These are phyloP conservation scores for Gautieria morchelliformis DNA, from an alignment of 768 basidiomycete genomes.

Conservation along the genomic window DNA sequence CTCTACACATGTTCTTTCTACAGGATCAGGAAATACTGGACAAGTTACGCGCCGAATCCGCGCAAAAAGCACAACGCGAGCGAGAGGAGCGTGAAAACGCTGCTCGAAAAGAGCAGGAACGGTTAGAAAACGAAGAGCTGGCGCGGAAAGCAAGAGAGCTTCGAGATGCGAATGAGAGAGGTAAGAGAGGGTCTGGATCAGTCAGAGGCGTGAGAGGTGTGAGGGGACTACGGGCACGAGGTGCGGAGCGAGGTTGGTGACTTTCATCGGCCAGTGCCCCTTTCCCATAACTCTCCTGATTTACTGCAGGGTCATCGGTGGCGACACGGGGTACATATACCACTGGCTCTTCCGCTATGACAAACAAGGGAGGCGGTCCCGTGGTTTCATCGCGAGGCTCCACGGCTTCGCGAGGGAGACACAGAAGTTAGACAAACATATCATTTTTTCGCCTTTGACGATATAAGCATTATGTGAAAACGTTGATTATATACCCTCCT, in stretches of 20 bases:
- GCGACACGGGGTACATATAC: not conserved
- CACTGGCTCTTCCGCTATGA: too few relatives aligned
- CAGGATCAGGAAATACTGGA: slow-evolving; percentile 55
- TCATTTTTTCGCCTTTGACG: not conserved
- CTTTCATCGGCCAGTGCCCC: not conserved
- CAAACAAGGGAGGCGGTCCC: not conserved
- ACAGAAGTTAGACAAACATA: not conserved
- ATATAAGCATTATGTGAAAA: too few relatives aligned
- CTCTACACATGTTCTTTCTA: not conserved
- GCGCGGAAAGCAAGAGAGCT: slow-evolving; percentile 36
- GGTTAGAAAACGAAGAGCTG: slow-evolving; percentile 39
- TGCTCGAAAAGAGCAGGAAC: slow-evolving; percentile 34
- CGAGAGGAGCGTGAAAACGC: slow-evolving; percentile 24
- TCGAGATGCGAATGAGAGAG: slow-evolving; percentile 29
- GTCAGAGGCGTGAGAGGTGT: slow-evolving; percentile 59
- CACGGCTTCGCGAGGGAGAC: not conserved
- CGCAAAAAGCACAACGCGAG: slow-evolving; percentile 32
- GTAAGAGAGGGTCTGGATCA: slow-evolving; percentile 30
- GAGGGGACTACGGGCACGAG: not conserved
- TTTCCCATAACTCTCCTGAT: not conserved
- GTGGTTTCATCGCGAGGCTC: not conserved
- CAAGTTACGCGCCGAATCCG: slow-evolving; percentile 37
- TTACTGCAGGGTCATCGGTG: not conserved
- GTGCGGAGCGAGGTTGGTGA: not conserved
- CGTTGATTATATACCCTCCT: not conserved